Evolutionary conservation across 2,329 filamentous ascomycete genomes (phyloP).

Genomic region (Fusarium oligoseptatum): DNA sequence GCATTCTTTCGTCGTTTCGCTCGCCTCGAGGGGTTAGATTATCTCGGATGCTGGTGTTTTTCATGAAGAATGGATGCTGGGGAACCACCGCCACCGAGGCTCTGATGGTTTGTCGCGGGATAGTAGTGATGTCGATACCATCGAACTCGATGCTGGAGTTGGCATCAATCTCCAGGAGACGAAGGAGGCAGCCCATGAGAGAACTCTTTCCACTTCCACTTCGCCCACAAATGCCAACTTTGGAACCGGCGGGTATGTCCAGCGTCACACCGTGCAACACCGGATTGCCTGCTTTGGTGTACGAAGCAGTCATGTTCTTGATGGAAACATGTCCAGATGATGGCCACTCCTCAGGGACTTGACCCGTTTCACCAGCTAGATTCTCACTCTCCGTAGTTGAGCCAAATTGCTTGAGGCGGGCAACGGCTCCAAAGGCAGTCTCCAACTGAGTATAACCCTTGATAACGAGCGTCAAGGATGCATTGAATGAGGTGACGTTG

Average conservation of each 20-base stretch:
- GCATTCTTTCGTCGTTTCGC: conserved; percentile 45
- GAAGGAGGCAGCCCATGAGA: conserved; percentile 59
- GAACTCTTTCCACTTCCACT: conserved; percentile 54
- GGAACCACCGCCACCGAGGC: conserved; percentile 58
- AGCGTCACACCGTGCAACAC: conserved; percentile 50
- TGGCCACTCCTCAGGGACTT: conserved; percentile 13
- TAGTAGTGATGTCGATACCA: conserved; percentile 51
- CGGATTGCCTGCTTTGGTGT: conserved; percentile 37
- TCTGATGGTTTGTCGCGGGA: conserved; percentile 43
- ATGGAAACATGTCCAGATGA: conserved; percentile 41
- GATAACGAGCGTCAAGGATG: conserved; percentile 49
- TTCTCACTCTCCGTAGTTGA: conserved; percentile 22
- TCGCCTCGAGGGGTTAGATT: conserved; percentile 61
- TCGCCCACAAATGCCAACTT: conserved; percentile 60
- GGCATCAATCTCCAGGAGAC: conserved; percentile 58
- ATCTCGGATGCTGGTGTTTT: conserved; percentile 58
- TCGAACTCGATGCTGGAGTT: conserved; percentile 60
- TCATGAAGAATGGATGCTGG: conserved; percentile 65
- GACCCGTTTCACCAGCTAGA: background rate
- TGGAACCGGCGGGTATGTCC: conserved; percentile 50
- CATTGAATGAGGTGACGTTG: conserved; percentile 48
- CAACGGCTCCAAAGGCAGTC: conserved; percentile 27
- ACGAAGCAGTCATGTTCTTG: conserved; percentile 47
- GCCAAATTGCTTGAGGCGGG: conserved; percentile 19
- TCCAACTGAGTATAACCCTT: conserved; percentile 51